These are phyloP conservation scores for Lactifluus rugatus DNA, from an alignment of 768 basidiomycete species.

Conservation along the genomic window DNA sequence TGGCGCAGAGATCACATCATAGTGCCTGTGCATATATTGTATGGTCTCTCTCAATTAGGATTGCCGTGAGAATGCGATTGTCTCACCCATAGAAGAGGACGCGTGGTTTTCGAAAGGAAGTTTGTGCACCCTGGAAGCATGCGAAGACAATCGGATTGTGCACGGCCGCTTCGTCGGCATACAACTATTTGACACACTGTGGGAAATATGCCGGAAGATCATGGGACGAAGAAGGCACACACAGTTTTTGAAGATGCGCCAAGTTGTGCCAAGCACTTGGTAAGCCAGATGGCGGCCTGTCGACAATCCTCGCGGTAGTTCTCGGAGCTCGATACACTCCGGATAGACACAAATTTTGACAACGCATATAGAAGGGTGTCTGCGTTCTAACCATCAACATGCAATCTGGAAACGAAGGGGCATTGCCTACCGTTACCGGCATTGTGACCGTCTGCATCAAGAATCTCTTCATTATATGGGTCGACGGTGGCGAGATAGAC, in stretches of 20 bases:
- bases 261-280: constrained; percentile 78
- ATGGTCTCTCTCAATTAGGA: neutral
- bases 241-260: constrained; percentile 58
- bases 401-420: neutral
- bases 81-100: constrained; percentile 84
- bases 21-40: constrained; percentile 52
- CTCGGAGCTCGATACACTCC: constrained; percentile 67
- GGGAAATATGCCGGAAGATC: neutral
- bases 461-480: constrained; percentile 6
- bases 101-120: constrained; percentile 48
- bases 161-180: constrained; percentile 49
- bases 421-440: constrained; percentile 5
- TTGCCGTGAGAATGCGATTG: neutral
- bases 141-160: constrained; percentile 85
- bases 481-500: constrained; percentile 21
- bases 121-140: constrained; percentile 67
- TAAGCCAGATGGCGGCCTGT: constrained; percentile 88
- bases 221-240: neutral
- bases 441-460: constrained; percentile 3
- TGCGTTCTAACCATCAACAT: constrained; percentile 19
- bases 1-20: constrained; percentile 88
- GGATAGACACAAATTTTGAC: constrained; percentile 78
- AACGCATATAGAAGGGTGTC: constrained; percentile 74
- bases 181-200: constrained; percentile 39
- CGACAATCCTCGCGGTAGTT: constrained; percentile 77